Conservation (phyloP, 2,329 filamentous ascomycete genomes). For the Colletotrichum limetticola region DNA sequence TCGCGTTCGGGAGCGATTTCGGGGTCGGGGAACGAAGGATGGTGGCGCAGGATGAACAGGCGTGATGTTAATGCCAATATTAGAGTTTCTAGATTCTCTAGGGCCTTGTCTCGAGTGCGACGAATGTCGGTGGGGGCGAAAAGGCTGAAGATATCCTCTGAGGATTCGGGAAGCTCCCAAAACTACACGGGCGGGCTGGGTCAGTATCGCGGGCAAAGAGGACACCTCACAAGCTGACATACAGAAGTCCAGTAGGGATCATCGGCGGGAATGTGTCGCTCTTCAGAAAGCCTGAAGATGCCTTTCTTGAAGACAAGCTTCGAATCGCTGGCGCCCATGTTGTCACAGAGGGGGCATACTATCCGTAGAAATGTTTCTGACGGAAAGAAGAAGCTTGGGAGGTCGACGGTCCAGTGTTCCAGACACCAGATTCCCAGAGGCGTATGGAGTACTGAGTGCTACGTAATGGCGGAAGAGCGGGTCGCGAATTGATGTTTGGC, state of each 20-base stretch:
- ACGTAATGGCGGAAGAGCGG: slow-evolving; percentile 32
- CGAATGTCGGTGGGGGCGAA: slow-evolving; percentile 92
- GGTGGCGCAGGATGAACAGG: slow-evolving; percentile 83
- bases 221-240: slow-evolving; percentile 49
- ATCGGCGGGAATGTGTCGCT: slow-evolving; percentile 85
- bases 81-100: slow-evolving; percentile 91
- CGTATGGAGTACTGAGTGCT: slow-evolving; percentile 7
- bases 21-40: slow-evolving; percentile 89
- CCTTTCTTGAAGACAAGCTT: slow-evolving; percentile 99
- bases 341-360: slow-evolving; percentile 36
- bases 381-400: slow-evolving; percentile 25
- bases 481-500: not conserved
- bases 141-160: slow-evolving; percentile 96
- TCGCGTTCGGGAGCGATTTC: slow-evolving; percentile 87
- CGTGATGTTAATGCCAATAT: slow-evolving; percentile 86
- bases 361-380: slow-evolving; percentile 27
- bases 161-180: slow-evolving; percentile 95
- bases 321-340: slow-evolving; percentile 97
- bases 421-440: slow-evolving; percentile 29
- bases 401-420: slow-evolving; percentile 18
- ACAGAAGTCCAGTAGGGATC: slow-evolving; percentile 95
- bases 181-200: slow-evolving; percentile 67
- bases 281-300: slow-evolving; percentile 95
- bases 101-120: slow-evolving; percentile 83
- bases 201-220: slow-evolving; percentile 23